Conservation (phyloP, 371 early-diverging fungal species). For the Mucor plumbeus region DNA sequence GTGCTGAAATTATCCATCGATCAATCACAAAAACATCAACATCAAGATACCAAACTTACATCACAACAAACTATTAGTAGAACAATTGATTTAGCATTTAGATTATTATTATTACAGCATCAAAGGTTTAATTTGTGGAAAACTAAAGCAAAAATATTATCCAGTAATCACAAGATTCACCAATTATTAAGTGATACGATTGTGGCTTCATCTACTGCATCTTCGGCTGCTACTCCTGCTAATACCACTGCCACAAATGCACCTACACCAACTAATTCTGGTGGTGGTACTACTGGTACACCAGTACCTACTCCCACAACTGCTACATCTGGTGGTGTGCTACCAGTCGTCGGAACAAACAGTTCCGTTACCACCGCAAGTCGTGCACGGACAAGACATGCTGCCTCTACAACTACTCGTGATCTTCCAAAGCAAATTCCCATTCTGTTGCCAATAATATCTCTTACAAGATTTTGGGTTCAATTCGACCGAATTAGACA, state of each 20-base stretch:
- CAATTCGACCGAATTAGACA: constrained; percentile 51
- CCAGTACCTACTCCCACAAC: constrained; percentile 3
- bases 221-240: constrained; percentile 5
- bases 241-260: constrained; percentile 7
- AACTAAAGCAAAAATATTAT: constrained; percentile 36
- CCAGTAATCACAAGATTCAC: constrained; percentile 37
- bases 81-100: constrained; percentile 39
- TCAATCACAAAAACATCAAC: background rate
- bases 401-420: constrained; percentile 7
- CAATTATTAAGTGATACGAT: constrained; percentile 25
- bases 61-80: constrained; percentile 33
- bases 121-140: constrained; percentile 50
- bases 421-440: constrained; percentile 35
- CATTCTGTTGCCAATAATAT: constrained; percentile 40
- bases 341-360: background rate
- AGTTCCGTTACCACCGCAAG: background rate
- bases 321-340: background rate
- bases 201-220: constrained; percentile 4
- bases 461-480: constrained; percentile 47
- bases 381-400: background rate
- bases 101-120: constrained; percentile 45
- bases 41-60: constrained; percentile 2
- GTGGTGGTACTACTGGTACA: background rate
- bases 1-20: constrained; percentile 29
- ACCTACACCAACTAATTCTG: background rate